Percentiles rank a stretch among this genome's conserved stretches.
Evolutionary conservation across 176 grass and related monocot species (phyloP).

Genomic region (Sorghum bicolor): DNA sequence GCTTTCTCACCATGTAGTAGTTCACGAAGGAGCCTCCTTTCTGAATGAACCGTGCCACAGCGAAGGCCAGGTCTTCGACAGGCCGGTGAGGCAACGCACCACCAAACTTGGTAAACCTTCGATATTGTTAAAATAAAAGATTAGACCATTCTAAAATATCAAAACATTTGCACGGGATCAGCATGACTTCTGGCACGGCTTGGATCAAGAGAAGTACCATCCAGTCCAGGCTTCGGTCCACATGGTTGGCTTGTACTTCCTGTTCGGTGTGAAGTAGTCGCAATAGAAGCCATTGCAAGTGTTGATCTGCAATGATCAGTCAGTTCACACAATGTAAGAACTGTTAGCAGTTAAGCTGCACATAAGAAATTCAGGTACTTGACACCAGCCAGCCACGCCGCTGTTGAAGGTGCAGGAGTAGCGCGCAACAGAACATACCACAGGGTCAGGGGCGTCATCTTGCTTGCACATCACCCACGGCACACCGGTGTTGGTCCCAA

Average conservation of each 20-base stretch:
- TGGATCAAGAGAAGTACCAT: conserved; percentile 49
- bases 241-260: conserved; percentile 64
- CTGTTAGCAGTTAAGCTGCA: neutral
- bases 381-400: conserved; percentile 11
- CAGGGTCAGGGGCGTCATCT: conserved; percentile 89
- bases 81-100: conserved; percentile 73
- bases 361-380: neutral
- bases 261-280: conserved; percentile 83
- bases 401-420: conserved; percentile 3
- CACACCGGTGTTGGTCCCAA: conserved; percentile 76
- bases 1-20: conserved; percentile 81
- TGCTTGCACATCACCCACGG: conserved; percentile 99
- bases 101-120: conserved; percentile 86
- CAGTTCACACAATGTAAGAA: neutral
- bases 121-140: neutral
- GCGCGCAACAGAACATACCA: conserved; percentile 39
- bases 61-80: conserved; percentile 81
- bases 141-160: neutral
- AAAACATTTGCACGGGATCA: neutral
- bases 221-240: conserved; percentile 98
- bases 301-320: conserved; percentile 74
- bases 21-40: conserved; percentile 95
- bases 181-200: neutral
- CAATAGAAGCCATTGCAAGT: conserved; percentile 97
- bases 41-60: conserved; percentile 78